These are phyloP conservation scores for Hyphodiscus sp. DNA, from an alignment of 2,329 filamentous ascomycete species.

Conservation along the genomic window DNA sequence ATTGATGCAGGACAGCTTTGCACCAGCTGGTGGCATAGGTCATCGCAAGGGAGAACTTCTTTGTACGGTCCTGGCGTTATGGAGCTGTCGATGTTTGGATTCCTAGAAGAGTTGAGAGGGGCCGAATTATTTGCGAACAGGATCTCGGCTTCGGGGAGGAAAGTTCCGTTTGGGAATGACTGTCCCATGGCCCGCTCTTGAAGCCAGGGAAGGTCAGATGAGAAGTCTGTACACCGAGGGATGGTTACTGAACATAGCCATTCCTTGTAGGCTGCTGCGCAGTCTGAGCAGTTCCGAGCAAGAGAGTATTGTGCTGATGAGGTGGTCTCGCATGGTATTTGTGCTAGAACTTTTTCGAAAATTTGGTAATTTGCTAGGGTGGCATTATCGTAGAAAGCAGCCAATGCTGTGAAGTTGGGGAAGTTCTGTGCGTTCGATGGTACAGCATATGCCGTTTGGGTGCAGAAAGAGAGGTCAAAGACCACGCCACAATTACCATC, in stretches of 20 bases:
- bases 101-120: conserved; percentile 54
- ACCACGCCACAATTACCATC: conserved; percentile 81
- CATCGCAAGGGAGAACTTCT: conserved; percentile 81
- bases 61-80: conserved; percentile 87
- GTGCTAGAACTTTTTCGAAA: conserved; percentile 76
- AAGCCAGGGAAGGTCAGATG: conserved; percentile 40
- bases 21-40: conserved; percentile 81
- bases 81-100: conserved; percentile 60
- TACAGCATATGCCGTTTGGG: conserved; percentile 83
- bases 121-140: conserved; percentile 15
- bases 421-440: conserved; percentile 67
- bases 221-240: conserved; percentile 84
- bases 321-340: conserved; percentile 77
- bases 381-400: conserved; percentile 69
- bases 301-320: conserved; percentile 74
- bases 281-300: conserved; percentile 68
- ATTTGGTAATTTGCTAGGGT: conserved; percentile 63
- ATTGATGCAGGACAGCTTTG: conserved; percentile 75
- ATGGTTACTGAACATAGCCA: conserved; percentile 95
- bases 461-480: conserved; percentile 82
- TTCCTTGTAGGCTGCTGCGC: conserved; percentile 74
- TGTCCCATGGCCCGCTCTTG: conserved; percentile 66
- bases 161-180: conserved; percentile 63
- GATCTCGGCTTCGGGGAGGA: conserved; percentile 36
- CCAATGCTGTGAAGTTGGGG: conserved; percentile 54